Percentiles rank a stretch among this genome's conserved stretches.
Evolutionary conservation across 2,329 filamentous ascomycete genomes (phyloP).

Genomic region (Penicillium expansum): DNA sequence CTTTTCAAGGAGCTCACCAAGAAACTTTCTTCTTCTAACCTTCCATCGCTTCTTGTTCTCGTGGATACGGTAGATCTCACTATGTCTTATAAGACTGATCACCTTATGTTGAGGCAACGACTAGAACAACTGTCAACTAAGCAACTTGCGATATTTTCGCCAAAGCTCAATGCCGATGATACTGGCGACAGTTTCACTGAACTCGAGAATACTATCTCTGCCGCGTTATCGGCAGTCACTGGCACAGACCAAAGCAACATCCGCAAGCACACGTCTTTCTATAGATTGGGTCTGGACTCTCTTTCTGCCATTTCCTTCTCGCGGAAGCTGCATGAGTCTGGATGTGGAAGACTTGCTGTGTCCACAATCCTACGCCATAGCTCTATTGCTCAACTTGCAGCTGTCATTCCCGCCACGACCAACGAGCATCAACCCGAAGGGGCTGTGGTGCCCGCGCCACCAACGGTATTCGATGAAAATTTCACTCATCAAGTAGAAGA

Average conservation of each 20-base stretch:
- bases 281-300: conserved; percentile 77
- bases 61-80: conserved; percentile 69
- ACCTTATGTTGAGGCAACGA: conserved; percentile 48
- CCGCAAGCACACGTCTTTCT: conserved; percentile 67
- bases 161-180: conserved; percentile 24
- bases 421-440: conserved; percentile 1
- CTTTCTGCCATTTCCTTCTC: conserved; percentile 74
- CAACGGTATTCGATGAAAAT: conserved; percentile 20
- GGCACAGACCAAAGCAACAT: conserved; percentile 50
- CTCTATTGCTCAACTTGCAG: conserved; percentile 61
- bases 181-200: conserved; percentile 49
- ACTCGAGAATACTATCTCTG: conserved; percentile 57
- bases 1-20: conserved; percentile 57
- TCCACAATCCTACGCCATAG: conserved; percentile 68
- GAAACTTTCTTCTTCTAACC: conserved; percentile 70
- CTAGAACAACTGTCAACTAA: conserved; percentile 50
- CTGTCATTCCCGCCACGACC: conserved; percentile 15
- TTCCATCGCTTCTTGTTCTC: conserved; percentile 71
- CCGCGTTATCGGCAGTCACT: conserved; percentile 54
- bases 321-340: conserved; percentile 50
- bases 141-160: conserved; percentile 46
- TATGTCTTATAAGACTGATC: conserved; percentile 71
- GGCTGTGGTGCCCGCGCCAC: not conserved
- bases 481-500: conserved; percentile 33
- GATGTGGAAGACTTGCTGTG: conserved; percentile 57